These are phyloP conservation scores for Botryosphaeria agaves DNA, from an alignment of 2,329 filamentous ascomycete species.

Conservation along the genomic window DNA sequence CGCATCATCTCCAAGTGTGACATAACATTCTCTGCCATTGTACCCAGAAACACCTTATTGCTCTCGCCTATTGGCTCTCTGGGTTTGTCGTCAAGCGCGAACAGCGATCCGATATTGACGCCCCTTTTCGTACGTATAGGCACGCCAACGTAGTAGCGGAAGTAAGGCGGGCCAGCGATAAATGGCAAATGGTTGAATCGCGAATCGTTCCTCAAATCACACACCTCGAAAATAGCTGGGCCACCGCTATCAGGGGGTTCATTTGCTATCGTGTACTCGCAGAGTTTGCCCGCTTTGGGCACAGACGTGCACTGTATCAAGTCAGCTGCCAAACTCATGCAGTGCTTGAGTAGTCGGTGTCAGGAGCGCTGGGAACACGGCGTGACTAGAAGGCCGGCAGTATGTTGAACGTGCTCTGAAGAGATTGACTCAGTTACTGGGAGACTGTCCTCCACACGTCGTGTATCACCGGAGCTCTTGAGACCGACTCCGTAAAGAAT, in stretches of 20 bases:
- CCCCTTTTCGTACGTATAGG: constrained; percentile 15
- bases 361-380: neutral
- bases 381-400: too few relatives aligned
- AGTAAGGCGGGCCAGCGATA: constrained; percentile 10
- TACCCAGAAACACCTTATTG: constrained; percentile 9
- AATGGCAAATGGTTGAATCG: constrained; percentile 16
- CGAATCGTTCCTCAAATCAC: constrained; percentile 14
- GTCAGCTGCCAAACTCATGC: constrained; percentile 1
- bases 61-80: constrained; percentile 8
- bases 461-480: too few relatives aligned
- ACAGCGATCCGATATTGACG: constrained; percentile 15
- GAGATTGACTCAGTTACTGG: too few relatives aligned
- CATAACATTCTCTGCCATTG: constrained; percentile 15
- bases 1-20: constrained; percentile 16
- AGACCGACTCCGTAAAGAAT: too few relatives aligned
- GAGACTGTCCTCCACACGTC: too few relatives aligned
- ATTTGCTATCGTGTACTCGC: constrained; percentile 14
- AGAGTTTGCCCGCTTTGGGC: constrained; percentile 16
- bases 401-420: too few relatives aligned
- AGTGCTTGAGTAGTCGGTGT: neutral
- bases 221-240: constrained; percentile 17
- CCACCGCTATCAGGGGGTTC: constrained; percentile 9
- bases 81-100: constrained; percentile 11
- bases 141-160: constrained; percentile 16
- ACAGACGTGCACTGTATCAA: constrained; percentile 12